Percentiles rank a stretch among this genome's conserved stretches.
phyloP scores from a whole-genome alignment of 306 rosid species.

The Vicia faba region DNA sequence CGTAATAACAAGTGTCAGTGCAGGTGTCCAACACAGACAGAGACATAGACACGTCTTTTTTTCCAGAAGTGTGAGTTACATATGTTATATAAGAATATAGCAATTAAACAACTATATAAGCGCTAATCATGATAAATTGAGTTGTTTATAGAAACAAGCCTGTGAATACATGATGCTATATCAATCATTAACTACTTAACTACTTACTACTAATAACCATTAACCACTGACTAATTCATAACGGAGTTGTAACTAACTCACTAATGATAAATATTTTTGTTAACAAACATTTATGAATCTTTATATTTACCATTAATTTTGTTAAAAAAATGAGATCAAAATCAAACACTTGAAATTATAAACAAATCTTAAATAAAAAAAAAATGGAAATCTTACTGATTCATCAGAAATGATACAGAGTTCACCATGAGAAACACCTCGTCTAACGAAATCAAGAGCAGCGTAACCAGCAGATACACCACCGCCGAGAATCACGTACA shows the following conservation, averaged over 20 bases:
- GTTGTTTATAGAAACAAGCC: too few species aligned
- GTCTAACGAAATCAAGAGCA: conserved; percentile 82
- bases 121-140: too few species aligned
- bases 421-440: conserved; percentile 82
- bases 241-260: background rate
- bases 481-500: conserved; percentile 95
- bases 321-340: background rate
- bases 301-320: too few species aligned
- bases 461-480: conserved; percentile 99
- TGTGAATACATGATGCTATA: too few species aligned
- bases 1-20: too few species aligned
- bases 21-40: too few species aligned
- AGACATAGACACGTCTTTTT: too few species aligned
- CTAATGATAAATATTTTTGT: background rate
- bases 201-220: background rate
- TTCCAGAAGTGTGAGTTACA: too few species aligned
- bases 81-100: too few species aligned
- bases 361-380: background rate
- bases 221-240: background rate
- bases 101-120: too few species aligned
- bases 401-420: conserved; percentile 97
- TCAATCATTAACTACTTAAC: background rate
- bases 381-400: conserved; percentile 50
- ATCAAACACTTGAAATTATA: background rate
- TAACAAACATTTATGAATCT: background rate